A percentile compares a stretch with the other conserved stretches of the same genome.
phyloP scores from a whole-genome alignment of 2,329 filamentous ascomycete genomes.

The Aspergillus chevalieri region DNA sequence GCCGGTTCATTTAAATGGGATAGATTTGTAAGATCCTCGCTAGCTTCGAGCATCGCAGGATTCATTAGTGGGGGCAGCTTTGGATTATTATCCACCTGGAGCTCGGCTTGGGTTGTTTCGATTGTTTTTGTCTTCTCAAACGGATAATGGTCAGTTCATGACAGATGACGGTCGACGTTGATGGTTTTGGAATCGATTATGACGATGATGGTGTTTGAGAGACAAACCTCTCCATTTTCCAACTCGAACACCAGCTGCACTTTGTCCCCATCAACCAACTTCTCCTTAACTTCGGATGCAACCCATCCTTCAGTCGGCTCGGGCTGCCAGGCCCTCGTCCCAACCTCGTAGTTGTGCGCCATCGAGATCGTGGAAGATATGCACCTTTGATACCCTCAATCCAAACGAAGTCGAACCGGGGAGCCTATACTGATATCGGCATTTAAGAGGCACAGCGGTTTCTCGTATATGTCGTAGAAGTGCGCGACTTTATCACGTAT shows the following conservation, averaged over 20 bases:
- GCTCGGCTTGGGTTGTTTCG: slow-evolving; percentile 67
- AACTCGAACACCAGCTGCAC: slow-evolving; percentile 81
- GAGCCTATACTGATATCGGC: slow-evolving; percentile 19
- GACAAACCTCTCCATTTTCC: slow-evolving; percentile 80
- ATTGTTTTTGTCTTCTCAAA: slow-evolving; percentile 64
- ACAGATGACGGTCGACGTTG: neutral
- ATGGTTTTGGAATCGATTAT: neutral
- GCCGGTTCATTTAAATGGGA: slow-evolving; percentile 98
- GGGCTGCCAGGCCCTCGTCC: slow-evolving; percentile 96
- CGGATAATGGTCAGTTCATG: slow-evolving; percentile 7
- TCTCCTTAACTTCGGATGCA: slow-evolving; percentile 86
- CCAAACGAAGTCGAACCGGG: slow-evolving; percentile 7
- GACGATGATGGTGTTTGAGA: neutral
- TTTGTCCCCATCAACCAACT: slow-evolving; percentile 76
- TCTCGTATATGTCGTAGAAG: neutral
- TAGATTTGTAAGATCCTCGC: slow-evolving; percentile 93
- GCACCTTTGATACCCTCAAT: slow-evolving; percentile 3
- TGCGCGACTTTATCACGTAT: neutral
- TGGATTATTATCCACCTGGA: slow-evolving; percentile 70
- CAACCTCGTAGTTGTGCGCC: slow-evolving; percentile 93
- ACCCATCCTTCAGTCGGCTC: slow-evolving; percentile 95
- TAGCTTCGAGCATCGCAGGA: slow-evolving; percentile 94
- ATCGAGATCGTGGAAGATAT: slow-evolving; percentile 32
- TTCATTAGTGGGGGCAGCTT: slow-evolving; percentile 93
- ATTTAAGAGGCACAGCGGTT: slow-evolving; percentile 13